Evolutionary conservation across 768 basidiomycete species (phyloP), one percentile per base, ranked within the genome.

Genomic region (Hygrocybe punicea): DNA sequence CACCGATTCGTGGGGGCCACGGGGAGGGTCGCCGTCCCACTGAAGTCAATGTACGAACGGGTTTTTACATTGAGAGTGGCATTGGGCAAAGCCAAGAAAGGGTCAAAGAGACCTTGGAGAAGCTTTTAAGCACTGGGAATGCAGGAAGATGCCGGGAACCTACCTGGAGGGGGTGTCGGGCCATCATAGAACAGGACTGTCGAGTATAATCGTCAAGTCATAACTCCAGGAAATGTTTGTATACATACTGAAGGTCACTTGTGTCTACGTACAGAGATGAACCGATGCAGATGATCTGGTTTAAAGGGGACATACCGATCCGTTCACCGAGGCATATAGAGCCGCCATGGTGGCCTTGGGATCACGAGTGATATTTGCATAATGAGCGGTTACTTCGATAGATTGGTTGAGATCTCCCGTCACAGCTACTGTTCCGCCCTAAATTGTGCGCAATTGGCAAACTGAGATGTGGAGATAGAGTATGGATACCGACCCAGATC

Each of bases 181-280:
- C 60, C 80, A 60, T 87, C 80, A 59, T 87, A 86, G 67, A 87
- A 87, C 21, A 86, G 53, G 2, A 82, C 53, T 9, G 69, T 62
- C 2, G 65, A 64, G 8, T 75, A 64, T 2, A 63, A 44, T 9
- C 65, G 53, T 67, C 63, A 48, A 58, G 55, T 34, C 61, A 40
- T 4, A 19, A 25, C 13, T 13, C 46, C 19, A 21, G 11, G 8
- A 56, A 25, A 2, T 51, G 21, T 9, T 36, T 33, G 24, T 11
- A 44, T 6, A 53, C 23, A 6, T 13, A 19, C 46, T 48, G 46
- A 25, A 48, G 14, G 46, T 19, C 24, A 48, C 33, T 19, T 23
- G 16, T 4, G 3, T 14, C 48, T 34, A 42, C 19, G 40, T 14
- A 14, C 40, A 42, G 11, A 42, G 19, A 42, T 42, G 16, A 42